phyloP scores from a whole-genome alignment of 1,139 yeast genomes.

The Debaryomyces fabryi region DNA sequence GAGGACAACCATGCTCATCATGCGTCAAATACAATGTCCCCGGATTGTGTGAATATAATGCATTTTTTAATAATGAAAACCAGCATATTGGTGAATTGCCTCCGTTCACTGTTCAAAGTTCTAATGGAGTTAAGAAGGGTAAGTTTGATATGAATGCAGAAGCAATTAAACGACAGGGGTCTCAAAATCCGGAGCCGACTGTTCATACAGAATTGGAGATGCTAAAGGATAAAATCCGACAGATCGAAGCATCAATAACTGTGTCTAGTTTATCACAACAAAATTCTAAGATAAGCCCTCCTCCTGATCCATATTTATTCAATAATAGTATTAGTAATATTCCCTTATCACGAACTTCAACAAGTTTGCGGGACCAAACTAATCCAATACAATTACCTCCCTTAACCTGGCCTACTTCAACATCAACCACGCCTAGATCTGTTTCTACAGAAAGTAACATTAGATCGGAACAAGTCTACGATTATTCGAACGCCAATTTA shows the following conservation, averaged over 20 bases:
- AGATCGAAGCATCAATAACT: conserved; percentile 45
- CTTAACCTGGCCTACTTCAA: conserved; percentile 14
- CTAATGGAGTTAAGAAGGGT: neutral
- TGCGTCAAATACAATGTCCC: conserved; percentile 31
- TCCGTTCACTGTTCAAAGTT: conserved; percentile 16
- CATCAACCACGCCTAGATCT: neutral
- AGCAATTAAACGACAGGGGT: neutral
- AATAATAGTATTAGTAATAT: neutral
- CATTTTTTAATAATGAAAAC: neutral
- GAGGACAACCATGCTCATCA: conserved; percentile 33
- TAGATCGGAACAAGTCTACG: neutral
- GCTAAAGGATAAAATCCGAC: conserved; percentile 42
- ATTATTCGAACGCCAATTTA: conserved; percentile 16
- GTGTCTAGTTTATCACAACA: conserved; percentile 23
- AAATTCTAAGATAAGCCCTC: neutral
- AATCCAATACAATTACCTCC: conserved; percentile 17
- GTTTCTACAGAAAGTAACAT: neutral
- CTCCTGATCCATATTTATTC: neutral
- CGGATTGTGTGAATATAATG: conserved; percentile 30
- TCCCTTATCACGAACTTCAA: neutral
- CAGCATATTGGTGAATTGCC: conserved; percentile 13
- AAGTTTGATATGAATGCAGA: neutral
- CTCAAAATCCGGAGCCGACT: neutral
- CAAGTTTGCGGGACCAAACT: neutral
- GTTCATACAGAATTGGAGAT: conserved; percentile 25